These are phyloP conservation scores for Cytospora mali DNA, from an alignment of 2,329 filamentous ascomycete genomes.

Conservation along the genomic window DNA sequence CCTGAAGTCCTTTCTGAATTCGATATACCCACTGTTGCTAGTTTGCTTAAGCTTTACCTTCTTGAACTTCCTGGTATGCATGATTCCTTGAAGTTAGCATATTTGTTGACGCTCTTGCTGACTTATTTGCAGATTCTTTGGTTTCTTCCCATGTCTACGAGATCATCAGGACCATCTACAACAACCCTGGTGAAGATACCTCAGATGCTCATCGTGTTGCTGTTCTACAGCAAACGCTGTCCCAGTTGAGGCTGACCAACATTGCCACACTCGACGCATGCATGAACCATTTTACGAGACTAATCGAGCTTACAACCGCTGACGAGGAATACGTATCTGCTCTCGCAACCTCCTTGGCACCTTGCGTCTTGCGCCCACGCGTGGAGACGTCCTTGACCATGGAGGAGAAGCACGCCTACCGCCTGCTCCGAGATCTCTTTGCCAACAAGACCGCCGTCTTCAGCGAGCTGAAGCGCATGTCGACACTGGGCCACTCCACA, in stretches of 20 bases:
- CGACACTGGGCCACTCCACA: conserved; percentile 66
- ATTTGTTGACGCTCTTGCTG: conserved; percentile 30
- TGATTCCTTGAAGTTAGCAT: not conserved
- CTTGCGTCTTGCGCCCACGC: conserved; percentile 85
- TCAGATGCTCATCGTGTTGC: conserved; percentile 80
- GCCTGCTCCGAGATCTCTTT: conserved; percentile 89
- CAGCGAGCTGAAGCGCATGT: conserved; percentile 90
- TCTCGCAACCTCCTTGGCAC: conserved; percentile 74
- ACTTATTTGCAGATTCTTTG: conserved; percentile 72
- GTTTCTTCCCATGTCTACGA: conserved; percentile 98
- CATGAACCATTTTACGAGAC: conserved; percentile 95
- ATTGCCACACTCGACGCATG: conserved; percentile 98
- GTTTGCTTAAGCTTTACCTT: conserved; percentile 89
- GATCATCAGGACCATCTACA: conserved; percentile 97
- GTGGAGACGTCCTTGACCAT: conserved; percentile 88
- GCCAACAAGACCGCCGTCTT: conserved; percentile 95
- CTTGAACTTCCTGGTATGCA: conserved; percentile 86
- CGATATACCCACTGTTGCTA: conserved; percentile 92
- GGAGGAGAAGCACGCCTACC: conserved; percentile 91
- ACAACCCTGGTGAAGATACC: conserved; percentile 60
- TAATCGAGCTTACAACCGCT: conserved; percentile 95
- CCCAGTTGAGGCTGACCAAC: conserved; percentile 91
- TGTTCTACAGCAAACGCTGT: conserved; percentile 92
- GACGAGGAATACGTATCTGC: conserved; percentile 81
- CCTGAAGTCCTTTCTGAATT: conserved; percentile 80